phyloP scores from a whole-genome alignment of 768 basidiomycete species.

The Phanerochaete sordida region DNA sequence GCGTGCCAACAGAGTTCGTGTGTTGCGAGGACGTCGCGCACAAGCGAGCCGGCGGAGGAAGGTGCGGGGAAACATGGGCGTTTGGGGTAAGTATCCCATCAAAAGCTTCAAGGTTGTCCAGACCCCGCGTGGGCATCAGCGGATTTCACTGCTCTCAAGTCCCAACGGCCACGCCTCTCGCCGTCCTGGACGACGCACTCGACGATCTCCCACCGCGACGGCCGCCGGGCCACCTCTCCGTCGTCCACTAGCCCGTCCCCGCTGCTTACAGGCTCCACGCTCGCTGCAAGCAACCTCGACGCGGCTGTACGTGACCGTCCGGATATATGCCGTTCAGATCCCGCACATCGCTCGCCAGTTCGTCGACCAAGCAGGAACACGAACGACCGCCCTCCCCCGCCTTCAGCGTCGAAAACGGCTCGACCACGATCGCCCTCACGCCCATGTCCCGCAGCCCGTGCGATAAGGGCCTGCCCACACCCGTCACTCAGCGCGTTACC shows the following conservation, averaged over 20 bases:
- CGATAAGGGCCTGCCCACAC: not conserved
- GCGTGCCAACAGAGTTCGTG: not conserved
- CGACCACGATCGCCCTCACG: not conserved
- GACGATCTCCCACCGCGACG: not conserved
- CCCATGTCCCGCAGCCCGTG: not conserved
- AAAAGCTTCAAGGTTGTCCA: not conserved
- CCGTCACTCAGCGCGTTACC: not conserved
- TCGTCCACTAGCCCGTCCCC: not conserved
- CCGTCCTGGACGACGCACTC: not conserved
- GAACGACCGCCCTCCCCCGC: not conserved
- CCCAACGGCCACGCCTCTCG: not conserved
- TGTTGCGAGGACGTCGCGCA: not conserved
- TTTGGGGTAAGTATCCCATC: not conserved
- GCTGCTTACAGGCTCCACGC: not conserved
- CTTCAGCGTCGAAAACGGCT: slow-evolving; percentile 3
- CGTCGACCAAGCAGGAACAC: slow-evolving; percentile 3
- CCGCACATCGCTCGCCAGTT: slow-evolving; percentile 1
- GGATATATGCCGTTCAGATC: slow-evolving; percentile 4
- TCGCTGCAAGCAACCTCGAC: not conserved
- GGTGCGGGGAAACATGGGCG: not conserved
- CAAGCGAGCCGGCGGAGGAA: not conserved
- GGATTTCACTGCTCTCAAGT: not conserved
- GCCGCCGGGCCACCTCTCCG: not conserved
- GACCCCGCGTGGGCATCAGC: not conserved
- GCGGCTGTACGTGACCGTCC: not conserved